Base-by-base conservation (phyloP, 1,139 yeast species). In the Candida mesenterica region DNA sequence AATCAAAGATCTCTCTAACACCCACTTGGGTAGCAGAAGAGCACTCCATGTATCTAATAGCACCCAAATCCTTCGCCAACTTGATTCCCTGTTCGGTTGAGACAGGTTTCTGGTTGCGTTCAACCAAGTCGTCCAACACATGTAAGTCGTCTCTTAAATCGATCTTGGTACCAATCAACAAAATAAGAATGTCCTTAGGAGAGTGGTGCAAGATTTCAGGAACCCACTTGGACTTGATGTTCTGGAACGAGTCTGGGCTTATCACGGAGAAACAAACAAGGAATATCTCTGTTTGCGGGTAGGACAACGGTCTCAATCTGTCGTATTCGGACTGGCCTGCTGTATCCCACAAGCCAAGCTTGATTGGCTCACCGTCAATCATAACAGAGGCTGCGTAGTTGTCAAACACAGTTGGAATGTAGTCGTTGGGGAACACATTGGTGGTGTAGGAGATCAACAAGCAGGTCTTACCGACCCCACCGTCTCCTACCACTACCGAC, bases 311-410 rank as follows among this genome's bases (percentile, higher is more conserved):
- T 62, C 97, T 75, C 55, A 89, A 72, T 45, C 96, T 72, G 59
- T 89, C 96, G 60, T 89, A 89, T 59, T 89, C 97, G 53, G 86
- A 85, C 62, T 89, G 97, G 19, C 97, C 97, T 6, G 97, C 97
- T n/a, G 97, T 89, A 73, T 89, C 97, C 96, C 96, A 89, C 36
- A 89, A 72, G 16, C 95, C 95, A 34, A 89, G 69, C 52, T 85
- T 85, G 49, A 86, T 82, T 36, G 84, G 83, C 51, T 82, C 88
- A 29, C 85, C 85, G 51, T 84, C 92, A 26, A 82, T 83, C 76
- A 86, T 79, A 24, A 89, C 90, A 32, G 86, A 83, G 14, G 96
- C 94, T 4, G 95, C 41, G 34, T 56, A 56, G 48, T 56, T 56
- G 43, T 56, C 61, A 32, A 56, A 56, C 30, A 85, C 95, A 4